phyloP scores from a whole-genome alignment of 768 basidiomycete species.

The Hygrophoropsis aurantiaca region DNA sequence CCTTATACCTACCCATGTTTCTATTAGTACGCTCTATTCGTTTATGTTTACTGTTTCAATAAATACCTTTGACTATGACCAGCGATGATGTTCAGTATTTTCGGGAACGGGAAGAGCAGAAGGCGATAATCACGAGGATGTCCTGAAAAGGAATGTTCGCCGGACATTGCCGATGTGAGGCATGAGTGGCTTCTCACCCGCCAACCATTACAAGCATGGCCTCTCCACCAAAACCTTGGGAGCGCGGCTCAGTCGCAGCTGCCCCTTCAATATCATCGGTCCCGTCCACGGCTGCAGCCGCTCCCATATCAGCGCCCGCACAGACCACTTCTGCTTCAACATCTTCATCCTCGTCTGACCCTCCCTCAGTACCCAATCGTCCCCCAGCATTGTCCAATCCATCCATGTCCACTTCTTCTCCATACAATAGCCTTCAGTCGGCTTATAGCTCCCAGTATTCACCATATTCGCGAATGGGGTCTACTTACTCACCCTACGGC shows the following conservation, averaged over 20 bases:
- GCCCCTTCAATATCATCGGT: conserved; percentile 26
- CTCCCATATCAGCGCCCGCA: conserved; percentile 18
- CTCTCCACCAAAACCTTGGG: conserved; percentile 91
- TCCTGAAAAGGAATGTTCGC: background rate
- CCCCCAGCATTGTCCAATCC: conserved; percentile 52
- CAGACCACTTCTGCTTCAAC: conserved; percentile 14
- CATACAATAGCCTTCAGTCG: conserved; percentile 39
- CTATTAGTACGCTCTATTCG: too few species aligned
- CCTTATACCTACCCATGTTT: too few species aligned
- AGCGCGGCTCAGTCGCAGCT: conserved; percentile 50
- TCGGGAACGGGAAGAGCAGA: background rate
- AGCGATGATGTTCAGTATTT: too few species aligned
- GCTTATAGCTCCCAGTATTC: conserved; percentile 48
- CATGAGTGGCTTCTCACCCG: too few species aligned
- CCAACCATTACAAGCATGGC: conserved; percentile 49
- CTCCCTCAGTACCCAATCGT: conserved; percentile 59
- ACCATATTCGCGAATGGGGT: conserved; percentile 43
- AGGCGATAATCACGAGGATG: background rate
- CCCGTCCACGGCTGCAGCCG: conserved; percentile 23
- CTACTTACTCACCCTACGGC: conserved; percentile 34
- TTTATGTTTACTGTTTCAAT: too few species aligned
- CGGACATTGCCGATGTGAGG: too few species aligned
- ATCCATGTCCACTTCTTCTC: conserved; percentile 30
- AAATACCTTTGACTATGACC: too few species aligned
- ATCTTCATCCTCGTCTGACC: conserved; percentile 24